phyloP scores from a whole-genome alignment of 2,329 filamentous ascomycete genomes.

The Botrytis tulipae region DNA sequence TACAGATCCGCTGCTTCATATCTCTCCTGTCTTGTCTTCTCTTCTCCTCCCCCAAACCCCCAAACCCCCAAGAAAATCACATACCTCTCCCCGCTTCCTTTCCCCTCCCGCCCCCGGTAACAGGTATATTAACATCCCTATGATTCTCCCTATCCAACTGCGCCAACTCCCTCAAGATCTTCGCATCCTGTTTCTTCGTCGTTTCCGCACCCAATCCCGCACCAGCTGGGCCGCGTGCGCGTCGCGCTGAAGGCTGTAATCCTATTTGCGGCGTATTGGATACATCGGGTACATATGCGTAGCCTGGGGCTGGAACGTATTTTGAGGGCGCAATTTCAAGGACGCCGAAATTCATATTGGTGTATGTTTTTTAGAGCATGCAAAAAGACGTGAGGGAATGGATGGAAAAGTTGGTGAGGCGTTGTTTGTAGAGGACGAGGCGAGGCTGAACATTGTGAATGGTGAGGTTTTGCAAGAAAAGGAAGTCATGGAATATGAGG shows the following conservation, averaged over 20 bases:
- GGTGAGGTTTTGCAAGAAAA: background rate
- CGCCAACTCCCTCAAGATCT: slow-evolving; percentile 76
- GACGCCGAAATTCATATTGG: slow-evolving; percentile 71
- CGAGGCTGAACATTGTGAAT: background rate
- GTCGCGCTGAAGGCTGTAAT: slow-evolving; percentile 56
- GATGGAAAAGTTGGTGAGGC: background rate
- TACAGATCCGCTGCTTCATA: background rate
- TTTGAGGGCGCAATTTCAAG: slow-evolving; percentile 74
- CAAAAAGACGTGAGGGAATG: too few species aligned
- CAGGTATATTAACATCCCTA: slow-evolving; percentile 67
- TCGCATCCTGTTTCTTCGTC: slow-evolving; percentile 78
- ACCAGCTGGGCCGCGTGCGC: slow-evolving; percentile 57
- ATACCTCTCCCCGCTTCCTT: slow-evolving; percentile 40
- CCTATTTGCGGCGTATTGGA: slow-evolving; percentile 55
- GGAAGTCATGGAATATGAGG: background rate
- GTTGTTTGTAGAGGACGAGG: background rate
- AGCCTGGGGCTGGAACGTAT: slow-evolving; percentile 74
- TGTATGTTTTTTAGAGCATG: background rate
- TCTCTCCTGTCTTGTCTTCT: background rate
- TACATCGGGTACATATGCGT: slow-evolving; percentile 82
- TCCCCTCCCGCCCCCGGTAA: slow-evolving; percentile 53
- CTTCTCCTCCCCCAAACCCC: rapidly evolving
- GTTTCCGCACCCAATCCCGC: slow-evolving; percentile 53
- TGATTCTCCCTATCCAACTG: slow-evolving; percentile 80
- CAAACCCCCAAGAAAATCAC: background rate